Evolutionary conservation across 2,329 filamentous ascomycete genomes (phyloP).

Genomic region (Nigrograna mackinnonii): DNA sequence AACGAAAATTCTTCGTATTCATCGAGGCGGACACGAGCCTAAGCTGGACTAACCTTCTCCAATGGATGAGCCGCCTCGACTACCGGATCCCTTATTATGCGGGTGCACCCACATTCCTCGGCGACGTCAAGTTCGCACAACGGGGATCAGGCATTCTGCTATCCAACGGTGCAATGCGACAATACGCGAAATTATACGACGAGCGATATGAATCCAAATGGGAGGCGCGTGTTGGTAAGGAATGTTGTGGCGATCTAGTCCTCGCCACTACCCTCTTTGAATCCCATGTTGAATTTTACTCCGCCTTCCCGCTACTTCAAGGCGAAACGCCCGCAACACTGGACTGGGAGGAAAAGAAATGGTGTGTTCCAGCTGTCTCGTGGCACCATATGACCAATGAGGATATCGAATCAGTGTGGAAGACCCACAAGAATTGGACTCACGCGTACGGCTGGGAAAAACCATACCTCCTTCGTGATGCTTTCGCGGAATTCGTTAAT

Average conservation of each 20-base stretch:
- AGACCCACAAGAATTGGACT: conserved; percentile 37
- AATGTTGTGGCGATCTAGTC: conserved; percentile 43
- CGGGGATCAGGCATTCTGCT: conserved; percentile 48
- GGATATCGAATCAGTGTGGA: conserved; percentile 32
- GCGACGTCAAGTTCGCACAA: conserved; percentile 44
- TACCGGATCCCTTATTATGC: conserved; percentile 46
- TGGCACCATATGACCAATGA: conserved; percentile 35
- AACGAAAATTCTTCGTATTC: conserved; percentile 34
- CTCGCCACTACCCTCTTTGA: conserved; percentile 38
- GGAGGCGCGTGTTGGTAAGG: conserved; percentile 32
- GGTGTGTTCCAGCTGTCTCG: conserved; percentile 47
- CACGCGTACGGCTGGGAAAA: conserved; percentile 30
- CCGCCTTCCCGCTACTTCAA: conserved; percentile 48
- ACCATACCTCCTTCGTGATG: conserved; percentile 37
- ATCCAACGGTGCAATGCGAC: conserved; percentile 43
- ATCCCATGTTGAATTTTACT: conserved; percentile 38
- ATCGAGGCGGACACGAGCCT: conserved; percentile 39
- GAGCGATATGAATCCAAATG: conserved; percentile 33
- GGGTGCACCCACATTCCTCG: conserved; percentile 43
- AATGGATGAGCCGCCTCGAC: conserved; percentile 44
- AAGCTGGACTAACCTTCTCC: conserved; percentile 42
- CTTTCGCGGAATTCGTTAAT: conserved; percentile 32
- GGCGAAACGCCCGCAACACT: conserved; percentile 45
- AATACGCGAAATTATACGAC: conserved; percentile 34
- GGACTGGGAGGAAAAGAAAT: conserved; percentile 42